Base-by-base conservation (phyloP, 176 grass and related monocot species). In the Oryza longistaminata region DNA sequence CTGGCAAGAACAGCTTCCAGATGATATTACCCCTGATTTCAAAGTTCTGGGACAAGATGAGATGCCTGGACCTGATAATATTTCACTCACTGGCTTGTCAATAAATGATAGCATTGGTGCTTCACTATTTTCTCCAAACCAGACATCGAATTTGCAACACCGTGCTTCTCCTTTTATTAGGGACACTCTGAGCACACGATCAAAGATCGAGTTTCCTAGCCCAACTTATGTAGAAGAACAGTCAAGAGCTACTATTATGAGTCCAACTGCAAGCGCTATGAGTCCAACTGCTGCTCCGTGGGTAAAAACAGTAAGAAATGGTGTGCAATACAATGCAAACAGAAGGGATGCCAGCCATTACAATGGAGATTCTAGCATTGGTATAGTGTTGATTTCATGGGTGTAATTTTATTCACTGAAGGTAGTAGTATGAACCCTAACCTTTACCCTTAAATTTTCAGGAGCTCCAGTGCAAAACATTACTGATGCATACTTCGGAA, bases 11-110 rank as follows among this genome's bases (percentile, higher is more conserved):
- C 97, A 92, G 75, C 94, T 99, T 79, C 97, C 97, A 37, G 92
- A 92, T 81, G 97, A 99, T 71, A 92, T 99, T 61, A 99, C 97
- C 61, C 97, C 97, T 46, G 93, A 99, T 89, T 99, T 94, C 76
- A 88, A 87, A 42, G 75, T 88, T 70, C 79, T 89, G 55, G 90
- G 74, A 83, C 87, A 92, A 85, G 96, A 97, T 79, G 92, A 95
- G 69, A 79, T 82, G 70, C 58, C 62, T 88, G 87, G 39, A 86
- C 73, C 64, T 90, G 91, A 86, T 69, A 92, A 76, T 82, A 75
- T 98, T 76, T 89, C 96, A 84, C 88, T 98, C 64, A 21, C 71
- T 25, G 88, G 85, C 77, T 83, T 98, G 75, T 94, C 91, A 70
- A 91, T 98, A 73, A 85, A 90, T 76, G 93, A 95, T 81, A 81